These are phyloP conservation scores for Talaromyces liani DNA, from an alignment of 495 filamentous ascomycete genomes.

Conservation along the genomic window DNA sequence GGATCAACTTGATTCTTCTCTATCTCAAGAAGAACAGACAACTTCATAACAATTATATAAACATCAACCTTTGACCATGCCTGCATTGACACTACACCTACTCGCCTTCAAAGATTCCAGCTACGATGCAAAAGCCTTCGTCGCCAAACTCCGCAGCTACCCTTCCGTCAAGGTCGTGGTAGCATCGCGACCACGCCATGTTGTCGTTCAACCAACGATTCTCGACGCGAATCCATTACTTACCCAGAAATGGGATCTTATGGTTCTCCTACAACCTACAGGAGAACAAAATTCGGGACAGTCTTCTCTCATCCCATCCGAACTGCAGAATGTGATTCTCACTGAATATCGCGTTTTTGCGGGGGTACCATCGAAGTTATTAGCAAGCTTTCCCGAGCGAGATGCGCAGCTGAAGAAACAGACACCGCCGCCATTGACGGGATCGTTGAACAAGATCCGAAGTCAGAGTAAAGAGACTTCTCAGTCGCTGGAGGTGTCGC, in stretches of 20 bases:
- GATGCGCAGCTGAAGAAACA: constrained; percentile 41
- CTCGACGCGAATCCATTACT: constrained; percentile 42
- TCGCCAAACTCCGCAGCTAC: constrained; percentile 16
- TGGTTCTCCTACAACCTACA: constrained; percentile 42
- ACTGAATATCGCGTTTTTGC: constrained; percentile 41
- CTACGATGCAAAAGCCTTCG: constrained; percentile 16
- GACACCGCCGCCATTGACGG: constrained; percentile 29
- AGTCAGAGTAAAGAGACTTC: constrained; percentile 25
- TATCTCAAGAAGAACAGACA: not conserved
- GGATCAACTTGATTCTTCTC: not conserved
- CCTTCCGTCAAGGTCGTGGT: constrained; percentile 36
- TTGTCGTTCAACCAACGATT: constrained; percentile 44
- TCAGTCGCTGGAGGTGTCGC: constrained; percentile 48
- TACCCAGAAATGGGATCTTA: constrained; percentile 46
- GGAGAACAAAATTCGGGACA: not conserved
- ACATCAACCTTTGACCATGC: constrained; percentile 23
- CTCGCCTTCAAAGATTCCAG: constrained; percentile 26
- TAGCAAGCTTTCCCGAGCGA: constrained; percentile 35
- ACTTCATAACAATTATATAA: not conserved
- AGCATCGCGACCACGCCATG: constrained; percentile 29
- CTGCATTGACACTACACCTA: constrained; percentile 38
- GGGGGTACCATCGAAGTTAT: constrained; percentile 47
- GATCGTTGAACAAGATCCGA: constrained; percentile 23
- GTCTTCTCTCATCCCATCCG: constrained; percentile 23
- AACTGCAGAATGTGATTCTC: constrained; percentile 23